Evolutionary conservation across 2,329 filamentous ascomycete genomes (phyloP).

Genomic region (Sporothrix brasiliensis): DNA sequence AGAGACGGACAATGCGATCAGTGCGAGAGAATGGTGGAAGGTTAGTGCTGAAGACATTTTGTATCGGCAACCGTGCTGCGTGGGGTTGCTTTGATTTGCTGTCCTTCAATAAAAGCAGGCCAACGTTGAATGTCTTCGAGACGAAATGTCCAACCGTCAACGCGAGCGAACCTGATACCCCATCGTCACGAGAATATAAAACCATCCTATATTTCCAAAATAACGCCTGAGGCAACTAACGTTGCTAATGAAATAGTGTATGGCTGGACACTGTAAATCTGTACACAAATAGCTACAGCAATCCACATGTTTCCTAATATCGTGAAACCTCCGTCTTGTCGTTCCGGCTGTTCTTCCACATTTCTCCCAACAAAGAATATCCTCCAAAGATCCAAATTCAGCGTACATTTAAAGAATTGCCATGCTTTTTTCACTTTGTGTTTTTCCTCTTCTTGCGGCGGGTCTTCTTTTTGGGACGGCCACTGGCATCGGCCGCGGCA

Average conservation of each 20-base stretch:
- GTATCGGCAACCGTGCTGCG: too few species aligned
- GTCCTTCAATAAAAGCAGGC: too few species aligned
- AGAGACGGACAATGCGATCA: not conserved
- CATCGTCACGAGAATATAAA: slow-evolving; percentile 48
- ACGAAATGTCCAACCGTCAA: slow-evolving; percentile 72
- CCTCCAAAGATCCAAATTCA: not conserved
- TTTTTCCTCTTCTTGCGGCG: slow-evolving; percentile 44
- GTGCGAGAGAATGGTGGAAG: not conserved
- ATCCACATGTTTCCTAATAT: not conserved
- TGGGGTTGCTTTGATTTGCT: too few species aligned
- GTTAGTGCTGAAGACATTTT: not conserved
- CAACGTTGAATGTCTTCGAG: slow-evolving; percentile 69
- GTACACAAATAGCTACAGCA: not conserved
- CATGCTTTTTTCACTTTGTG: slow-evolving; percentile 4
- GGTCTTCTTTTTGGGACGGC: slow-evolving; percentile 44
- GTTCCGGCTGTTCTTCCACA: not conserved
- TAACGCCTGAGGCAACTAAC: not conserved
- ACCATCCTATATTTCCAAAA: not conserved
- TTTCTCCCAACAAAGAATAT: not conserved
- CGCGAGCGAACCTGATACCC: slow-evolving; percentile 68
- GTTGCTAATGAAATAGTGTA: not conserved
- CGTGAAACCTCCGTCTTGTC: not conserved
- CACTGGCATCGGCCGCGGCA: slow-evolving; percentile 26
- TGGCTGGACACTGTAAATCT: not conserved
- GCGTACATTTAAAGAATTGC: not conserved